phyloP scores from a whole-genome alignment of 495 filamentous ascomycete genomes.

The Astrothelium macrocarpum region DNA sequence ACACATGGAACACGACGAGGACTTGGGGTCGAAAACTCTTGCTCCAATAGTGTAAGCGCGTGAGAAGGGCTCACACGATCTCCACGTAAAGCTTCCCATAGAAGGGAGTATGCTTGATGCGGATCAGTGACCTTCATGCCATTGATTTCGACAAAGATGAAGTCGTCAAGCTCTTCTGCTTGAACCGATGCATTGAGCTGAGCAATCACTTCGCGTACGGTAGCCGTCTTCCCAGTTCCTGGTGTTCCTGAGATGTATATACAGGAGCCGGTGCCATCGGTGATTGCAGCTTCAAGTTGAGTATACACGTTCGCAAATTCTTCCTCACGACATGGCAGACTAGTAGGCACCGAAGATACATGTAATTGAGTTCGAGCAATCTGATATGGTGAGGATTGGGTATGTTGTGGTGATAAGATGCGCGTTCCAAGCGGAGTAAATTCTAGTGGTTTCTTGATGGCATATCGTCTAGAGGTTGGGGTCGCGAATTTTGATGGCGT shows the following conservation, averaged over 20 bases:
- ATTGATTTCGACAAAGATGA: constrained; percentile 99
- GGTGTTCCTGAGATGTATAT: constrained; percentile 99
- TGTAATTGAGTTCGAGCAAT: constrained; percentile 82
- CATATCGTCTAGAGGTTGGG: constrained; percentile 63
- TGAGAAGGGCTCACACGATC: constrained; percentile 89
- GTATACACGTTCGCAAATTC: constrained; percentile 90
- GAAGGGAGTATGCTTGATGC: constrained; percentile 86
- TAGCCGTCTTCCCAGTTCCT: constrained; percentile 97
- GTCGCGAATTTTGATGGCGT: constrained; percentile 52
- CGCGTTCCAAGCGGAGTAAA: constrained; percentile 91
- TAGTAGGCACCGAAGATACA: constrained; percentile 81
- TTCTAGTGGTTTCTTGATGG: constrained; percentile 84
- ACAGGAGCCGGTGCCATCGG: constrained; percentile 83
- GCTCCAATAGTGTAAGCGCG: constrained; percentile 79
- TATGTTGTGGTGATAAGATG: constrained; percentile 63
- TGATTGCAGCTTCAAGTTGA: constrained; percentile 88
- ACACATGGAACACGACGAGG: constrained; percentile 91
- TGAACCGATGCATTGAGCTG: constrained; percentile 76
- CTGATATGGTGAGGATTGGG: constrained; percentile 81
- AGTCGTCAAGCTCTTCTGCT: constrained; percentile 92
- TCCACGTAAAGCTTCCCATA: constrained; percentile 93
- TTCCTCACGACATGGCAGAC: constrained; percentile 80
- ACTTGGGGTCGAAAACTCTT: constrained; percentile 81
- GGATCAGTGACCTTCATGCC: constrained; percentile 99
- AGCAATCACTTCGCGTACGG: constrained; percentile 87